Conservation (phyloP, 1,139 yeast species). For the Petasospora rhodanensis region DNA sequence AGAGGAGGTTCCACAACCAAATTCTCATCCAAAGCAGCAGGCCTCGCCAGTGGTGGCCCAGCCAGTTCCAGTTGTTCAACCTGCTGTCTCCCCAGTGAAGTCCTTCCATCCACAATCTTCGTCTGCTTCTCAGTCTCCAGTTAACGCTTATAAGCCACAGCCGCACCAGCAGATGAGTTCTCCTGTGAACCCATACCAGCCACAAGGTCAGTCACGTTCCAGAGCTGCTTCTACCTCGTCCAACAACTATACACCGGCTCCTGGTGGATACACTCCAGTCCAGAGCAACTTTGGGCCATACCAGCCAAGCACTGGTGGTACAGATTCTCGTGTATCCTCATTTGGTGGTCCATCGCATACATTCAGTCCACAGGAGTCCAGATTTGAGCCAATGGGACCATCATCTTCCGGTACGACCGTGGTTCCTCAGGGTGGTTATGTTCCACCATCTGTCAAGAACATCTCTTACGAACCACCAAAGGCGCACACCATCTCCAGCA, state of each 20-base stretch:
- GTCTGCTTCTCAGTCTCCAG: no score
- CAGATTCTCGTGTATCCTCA: slow-evolving; percentile 9
- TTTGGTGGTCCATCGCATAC: slow-evolving; percentile 2
- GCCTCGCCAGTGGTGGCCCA: neutral
- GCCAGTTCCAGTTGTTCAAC: neutral
- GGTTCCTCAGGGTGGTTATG: slow-evolving; percentile 5
- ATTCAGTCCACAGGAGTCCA: slow-evolving; percentile 7
- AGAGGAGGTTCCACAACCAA: no score
- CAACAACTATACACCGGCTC: no score
- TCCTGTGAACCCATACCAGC: slow-evolving; percentile 3
- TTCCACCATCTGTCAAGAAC: slow-evolving; percentile 20
- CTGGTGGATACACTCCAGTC: slow-evolving; percentile 11
- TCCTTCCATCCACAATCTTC: no score
- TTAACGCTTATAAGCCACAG: no score
- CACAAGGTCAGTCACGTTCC: slow-evolving; percentile 1
- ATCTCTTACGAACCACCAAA: slow-evolving; percentile 24
- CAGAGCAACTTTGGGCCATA: slow-evolving; percentile 19
- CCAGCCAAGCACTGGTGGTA: slow-evolving; percentile 11
- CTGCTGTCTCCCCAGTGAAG: neutral
- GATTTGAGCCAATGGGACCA: slow-evolving; percentile 11
- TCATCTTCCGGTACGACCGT: slow-evolving; percentile 1
- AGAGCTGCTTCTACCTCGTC: slow-evolving; percentile 3
- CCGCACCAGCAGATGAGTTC: no score
- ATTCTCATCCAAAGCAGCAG: neutral
- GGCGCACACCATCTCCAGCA: slow-evolving; percentile 16